These are phyloP conservation scores for Lignosus rhinocerotis DNA, from an alignment of 1,284 basidiomycete genomes.

Conservation along the genomic window DNA sequence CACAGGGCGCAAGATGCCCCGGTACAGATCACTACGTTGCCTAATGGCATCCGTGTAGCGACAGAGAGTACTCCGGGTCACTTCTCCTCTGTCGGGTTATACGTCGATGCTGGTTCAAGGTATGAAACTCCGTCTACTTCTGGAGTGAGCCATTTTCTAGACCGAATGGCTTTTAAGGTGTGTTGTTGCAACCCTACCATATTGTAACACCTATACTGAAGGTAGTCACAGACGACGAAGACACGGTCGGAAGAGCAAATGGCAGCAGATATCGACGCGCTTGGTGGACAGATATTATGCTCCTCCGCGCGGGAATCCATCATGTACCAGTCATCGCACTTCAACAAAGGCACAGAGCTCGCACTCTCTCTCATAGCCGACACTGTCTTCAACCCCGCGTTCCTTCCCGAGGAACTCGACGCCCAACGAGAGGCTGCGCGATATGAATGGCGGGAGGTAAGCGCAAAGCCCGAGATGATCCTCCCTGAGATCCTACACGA, in stretches of 20 bases:
- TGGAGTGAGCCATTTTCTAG: constrained; percentile 90
- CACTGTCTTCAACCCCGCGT: constrained; percentile 81
- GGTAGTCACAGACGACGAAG: constrained; percentile 52
- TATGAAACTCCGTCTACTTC: constrained; percentile 80
- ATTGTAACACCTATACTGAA: constrained; percentile 3
- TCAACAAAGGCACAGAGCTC: constrained; percentile 79
- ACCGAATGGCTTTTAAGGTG: constrained; percentile 97
- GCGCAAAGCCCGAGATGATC: constrained; percentile 90
- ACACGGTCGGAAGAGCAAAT: constrained; percentile 73
- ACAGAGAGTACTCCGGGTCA: constrained; percentile 92
- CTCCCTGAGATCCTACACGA: constrained; percentile 91
- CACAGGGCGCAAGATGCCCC: constrained; percentile 30
- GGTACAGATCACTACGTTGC: constrained; percentile 78
- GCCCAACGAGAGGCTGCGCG: constrained; percentile 85
- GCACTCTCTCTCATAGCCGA: constrained; percentile 91
- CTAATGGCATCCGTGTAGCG: constrained; percentile 91
- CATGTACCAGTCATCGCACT: constrained; percentile 98
- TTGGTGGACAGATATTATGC: constrained; percentile 93
- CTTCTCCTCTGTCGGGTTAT: constrained; percentile 93
- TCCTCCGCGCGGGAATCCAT: constrained; percentile 92
- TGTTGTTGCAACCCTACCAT: constrained; percentile 21
- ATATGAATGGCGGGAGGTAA: constrained; percentile 93
- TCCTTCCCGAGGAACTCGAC: constrained; percentile 80
- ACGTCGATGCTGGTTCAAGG: constrained; percentile 92
- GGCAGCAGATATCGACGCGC: constrained; percentile 78